A percentile compares a stretch with the other conserved stretches of the same genome.
phyloP scores from a whole-genome alignment of 495 filamentous ascomycete species.

The Aspergillus conjunctus region DNA sequence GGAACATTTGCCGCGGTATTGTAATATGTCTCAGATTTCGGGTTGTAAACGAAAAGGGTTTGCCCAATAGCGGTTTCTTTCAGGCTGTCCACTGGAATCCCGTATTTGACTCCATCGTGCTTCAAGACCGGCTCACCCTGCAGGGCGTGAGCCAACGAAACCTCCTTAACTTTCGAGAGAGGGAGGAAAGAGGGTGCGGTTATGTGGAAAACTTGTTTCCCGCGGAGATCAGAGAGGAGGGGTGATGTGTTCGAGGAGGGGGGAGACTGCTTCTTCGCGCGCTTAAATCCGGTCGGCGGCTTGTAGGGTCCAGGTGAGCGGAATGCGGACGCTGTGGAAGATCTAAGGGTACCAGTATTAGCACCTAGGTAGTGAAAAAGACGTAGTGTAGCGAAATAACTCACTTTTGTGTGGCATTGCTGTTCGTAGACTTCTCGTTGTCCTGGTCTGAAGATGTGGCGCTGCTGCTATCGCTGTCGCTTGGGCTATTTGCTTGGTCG shows the following conservation, averaged over 20 bases:
- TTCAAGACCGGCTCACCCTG: conserved; percentile 45
- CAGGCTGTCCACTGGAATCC: conserved; percentile 47
- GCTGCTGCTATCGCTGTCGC: conserved; percentile 37
- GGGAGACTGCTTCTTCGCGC: conserved; percentile 37
- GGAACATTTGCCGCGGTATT: conserved; percentile 38
- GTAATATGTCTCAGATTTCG: conserved; percentile 37
- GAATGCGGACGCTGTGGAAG: conserved; percentile 18
- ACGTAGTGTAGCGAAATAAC: not conserved
- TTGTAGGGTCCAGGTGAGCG: conserved; percentile 39
- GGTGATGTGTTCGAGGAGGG: conserved; percentile 41
- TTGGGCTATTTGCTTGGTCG: conserved; percentile 34
- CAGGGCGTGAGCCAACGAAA: conserved; percentile 43
- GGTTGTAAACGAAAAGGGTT: conserved; percentile 41
- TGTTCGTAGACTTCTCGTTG: conserved; percentile 20
- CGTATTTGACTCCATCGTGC: conserved; percentile 45
- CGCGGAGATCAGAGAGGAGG: conserved; percentile 42
- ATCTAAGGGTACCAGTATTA: conserved; percentile 2
- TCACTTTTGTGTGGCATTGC: conserved; percentile 30
- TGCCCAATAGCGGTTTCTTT: conserved; percentile 38
- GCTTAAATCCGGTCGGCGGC: conserved; percentile 46
- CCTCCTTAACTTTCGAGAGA: conserved; percentile 46
- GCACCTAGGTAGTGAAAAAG: not conserved
- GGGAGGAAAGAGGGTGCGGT: conserved; percentile 47
- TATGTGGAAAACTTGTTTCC: conserved; percentile 50
- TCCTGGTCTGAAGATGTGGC: conserved; percentile 29